Base-by-base conservation (phyloP, 306 rosid genomes). In the Canavalia ensiformis region DNA sequence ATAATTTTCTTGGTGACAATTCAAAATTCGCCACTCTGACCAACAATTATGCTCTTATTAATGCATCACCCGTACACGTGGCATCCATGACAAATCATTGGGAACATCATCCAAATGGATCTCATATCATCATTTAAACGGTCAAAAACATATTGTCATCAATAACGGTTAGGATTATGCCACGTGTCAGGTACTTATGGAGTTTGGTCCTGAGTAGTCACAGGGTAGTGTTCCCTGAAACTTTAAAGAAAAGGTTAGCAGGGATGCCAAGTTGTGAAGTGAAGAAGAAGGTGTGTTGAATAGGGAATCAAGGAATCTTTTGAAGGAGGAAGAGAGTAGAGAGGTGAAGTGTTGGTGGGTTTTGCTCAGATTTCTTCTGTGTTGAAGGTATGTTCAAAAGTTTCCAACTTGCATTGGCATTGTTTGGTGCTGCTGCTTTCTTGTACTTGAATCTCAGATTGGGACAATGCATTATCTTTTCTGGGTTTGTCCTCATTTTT, bases 51-150 rank as follows among this genome's bases (percentile, higher is more conserved):
- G 81, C 90, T 87, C 74, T 82, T 76, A 72, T 82, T 79, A 78
- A 87, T 79, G 82, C 69, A 87, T 80, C 82, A 71, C 77, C 90
- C 88, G 82, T 80, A 84, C 91, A 89, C 91, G 92, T 87, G 92
- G 83, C 83, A 74, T 6, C 80, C 13, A 6, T 0, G 66, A 52
- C 9, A 82, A 78, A 86, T 91, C 82, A 86, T 91, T 78, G 92
- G 92, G 90, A 87, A 86, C 82, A 78, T 86, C 89, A 87, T 89
- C 86, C 3, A 0, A 0, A 2, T 37, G 76, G 88, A 90, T 59
- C 90, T 90, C 92, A 72, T 81, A 0, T 8, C 0, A 7, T 3
- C 35, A 8, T 29, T 55, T 9, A 18, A 3, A 54, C 58, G 59
- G 47, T 29, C 13, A 11, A 34, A 0, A 8, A 10, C 7, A 11